Evolutionary conservation across 306 rosid genomes (phyloP), one percentile per base, ranked within the genome.

Genomic region (Cotoneaster glaucophyllus): DNA sequence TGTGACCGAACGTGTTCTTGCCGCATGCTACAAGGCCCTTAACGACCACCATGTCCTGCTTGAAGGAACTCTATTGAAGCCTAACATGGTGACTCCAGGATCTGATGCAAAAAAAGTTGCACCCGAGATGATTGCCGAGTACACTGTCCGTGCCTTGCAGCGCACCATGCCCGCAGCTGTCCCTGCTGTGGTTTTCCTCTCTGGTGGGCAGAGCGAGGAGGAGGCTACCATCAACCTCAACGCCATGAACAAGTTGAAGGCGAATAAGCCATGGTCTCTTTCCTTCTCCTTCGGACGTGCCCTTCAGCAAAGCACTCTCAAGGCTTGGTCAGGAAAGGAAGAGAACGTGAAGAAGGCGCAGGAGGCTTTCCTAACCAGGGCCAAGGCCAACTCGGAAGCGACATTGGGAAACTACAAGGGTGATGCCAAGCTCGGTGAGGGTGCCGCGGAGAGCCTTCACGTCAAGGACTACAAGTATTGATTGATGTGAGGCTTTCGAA

Each of bases 171-270:
- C 96, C 0, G 82, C 86, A 0, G 96, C 96, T 4, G 93, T 91
- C 18, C 93, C 96, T 0, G 96, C 93, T 1, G 75, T 91, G 21
- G 92, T 87, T 4, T 91, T 91, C 88, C 80, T 88, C 80, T 91
- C 96, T 6, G 96, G 96, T 19, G 96, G 96, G 63, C 96, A 91
- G 86, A 91, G 96, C 4, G 96, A 91, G 84, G 96, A 91, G 86
- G 90, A 89, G 82, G 96, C 96, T 37, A 87, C 93, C 64, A 25
- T 82, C 69, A 88, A 91, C 80, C 90, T 91, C 34, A 91, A 91
- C 28, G 96, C 96, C 85, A 88, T 87, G 87, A 91, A 91, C 87
- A 71, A 83, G 69, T 64, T 82, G 15, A 78, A 91, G 86, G 88
- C 82, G 13, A 91, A 91, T 90, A 91, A 88, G 86, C 96, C 96